These are phyloP conservation scores for Solanum chilense DNA, from an alignment of 257 asterid species.

Conservation along the genomic window DNA sequence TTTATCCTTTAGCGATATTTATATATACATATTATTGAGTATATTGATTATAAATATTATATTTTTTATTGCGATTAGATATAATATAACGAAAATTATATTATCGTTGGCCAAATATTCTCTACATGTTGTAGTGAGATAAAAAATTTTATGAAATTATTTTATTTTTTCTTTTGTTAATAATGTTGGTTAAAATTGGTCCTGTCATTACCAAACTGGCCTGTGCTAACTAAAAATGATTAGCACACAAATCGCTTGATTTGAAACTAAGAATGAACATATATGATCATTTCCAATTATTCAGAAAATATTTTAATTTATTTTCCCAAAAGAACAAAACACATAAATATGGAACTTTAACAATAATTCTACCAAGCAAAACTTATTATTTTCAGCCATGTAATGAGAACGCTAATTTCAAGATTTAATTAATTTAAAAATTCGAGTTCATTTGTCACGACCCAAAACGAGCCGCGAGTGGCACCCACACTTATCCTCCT, in stretches of 20 bases:
- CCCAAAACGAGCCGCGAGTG: too few relatives aligned
- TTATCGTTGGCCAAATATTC: neutral
- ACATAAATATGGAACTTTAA: neutral
- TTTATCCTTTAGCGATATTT: neutral
- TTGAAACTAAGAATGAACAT: neutral
- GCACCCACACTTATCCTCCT: too few relatives aligned
- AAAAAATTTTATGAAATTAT: neutral
- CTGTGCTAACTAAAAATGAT: neutral
- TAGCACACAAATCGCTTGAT: neutral
- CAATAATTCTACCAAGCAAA: neutral
- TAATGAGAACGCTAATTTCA: neutral
- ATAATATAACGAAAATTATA: too few relatives aligned
- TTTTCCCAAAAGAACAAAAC: neutral
- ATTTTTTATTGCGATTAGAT: too few relatives aligned
- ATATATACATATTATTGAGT: too few relatives aligned
- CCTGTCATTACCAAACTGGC: neutral
- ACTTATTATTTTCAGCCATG: neutral
- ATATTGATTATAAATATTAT: neutral
- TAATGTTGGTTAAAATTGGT: neutral
- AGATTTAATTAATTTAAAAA: neutral
- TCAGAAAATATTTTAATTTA: neutral
- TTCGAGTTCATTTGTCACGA: too few relatives aligned
- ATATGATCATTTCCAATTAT: neutral
- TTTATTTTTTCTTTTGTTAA: neutral
- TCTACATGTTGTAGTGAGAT: neutral